phyloP scores from a whole-genome alignment of 169 alveolate genomes.

The Eimeria brunetti region DNA sequence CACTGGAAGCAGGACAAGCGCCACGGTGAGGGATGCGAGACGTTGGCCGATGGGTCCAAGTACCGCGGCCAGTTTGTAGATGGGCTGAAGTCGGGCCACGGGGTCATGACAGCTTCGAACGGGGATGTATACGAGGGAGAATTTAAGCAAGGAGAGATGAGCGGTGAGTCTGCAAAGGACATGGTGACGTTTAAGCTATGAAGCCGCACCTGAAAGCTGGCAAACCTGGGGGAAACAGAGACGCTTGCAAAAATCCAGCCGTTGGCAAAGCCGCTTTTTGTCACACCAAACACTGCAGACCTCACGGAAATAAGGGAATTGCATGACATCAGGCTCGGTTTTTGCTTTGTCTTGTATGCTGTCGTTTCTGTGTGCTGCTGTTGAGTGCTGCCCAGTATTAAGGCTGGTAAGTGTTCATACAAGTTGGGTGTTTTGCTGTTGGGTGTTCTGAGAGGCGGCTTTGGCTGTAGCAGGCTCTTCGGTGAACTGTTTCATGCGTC shows the following conservation, averaged over 20 bases:
- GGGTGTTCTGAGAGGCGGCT: not conserved
- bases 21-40: slow-evolving; percentile 86
- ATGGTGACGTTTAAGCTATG: not conserved
- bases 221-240: too few relatives aligned
- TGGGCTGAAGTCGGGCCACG: slow-evolving; percentile 88
- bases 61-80: slow-evolving; percentile 87
- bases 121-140: slow-evolving; percentile 87
- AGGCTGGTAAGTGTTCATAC: not conserved
- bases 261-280: not conserved
- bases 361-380: not conserved
- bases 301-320: not conserved
- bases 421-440: not conserved
- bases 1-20: slow-evolving; percentile 87
- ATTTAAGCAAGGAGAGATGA: slow-evolving; percentile 86
- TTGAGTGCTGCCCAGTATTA: not conserved
- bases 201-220: not conserved
- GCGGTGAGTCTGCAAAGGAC: slow-evolving; percentile 84
- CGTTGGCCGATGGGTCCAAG: slow-evolving; percentile 83
- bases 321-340: not conserved
- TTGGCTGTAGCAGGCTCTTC: not conserved
- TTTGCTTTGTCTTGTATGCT: not conserved
- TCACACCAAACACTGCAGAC: not conserved
- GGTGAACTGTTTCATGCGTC: not conserved
- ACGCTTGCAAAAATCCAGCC: not conserved
- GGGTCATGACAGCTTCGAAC: slow-evolving; percentile 88